Evolutionary conservation across 2,329 filamentous ascomycete species (phyloP), one percentile per base, ranked within the genome.

Genomic region (Monosporascus sp.): DNA sequence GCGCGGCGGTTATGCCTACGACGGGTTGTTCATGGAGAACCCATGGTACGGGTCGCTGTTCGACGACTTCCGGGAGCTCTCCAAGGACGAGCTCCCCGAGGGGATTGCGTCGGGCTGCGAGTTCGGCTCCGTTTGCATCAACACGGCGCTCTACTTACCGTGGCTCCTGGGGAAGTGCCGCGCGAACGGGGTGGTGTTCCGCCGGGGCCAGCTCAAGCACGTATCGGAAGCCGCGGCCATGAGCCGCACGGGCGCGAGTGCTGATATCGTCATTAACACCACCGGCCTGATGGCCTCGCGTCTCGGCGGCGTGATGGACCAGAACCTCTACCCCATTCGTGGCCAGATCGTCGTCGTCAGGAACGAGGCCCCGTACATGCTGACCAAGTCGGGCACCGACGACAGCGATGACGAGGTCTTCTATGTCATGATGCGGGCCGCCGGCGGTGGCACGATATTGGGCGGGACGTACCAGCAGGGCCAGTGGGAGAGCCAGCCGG

Each of bases 81-180:
- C 78, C 5, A 68, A 77, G 36, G 69, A 73, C 9, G 77, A 87
- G 60, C 73, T 96, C 1, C 81, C 83, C 0, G 62, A 73, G 0
- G 88, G 81, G 18, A 81, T 86, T 50, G 85, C 90, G 55, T 87
- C 86, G 11, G 91, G 84, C 24, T 88, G 83, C 49, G 76, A 80
- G 51, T 96, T 94, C 69, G 90, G 83, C 7, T 93, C 89, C 1
- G 85, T 96, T 41, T 97, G 92, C 72, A 93, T 97, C 68, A 97
- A 97, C 72, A 89, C 89, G 0, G 83, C 88, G 42, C 72, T 97
- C 53, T 97, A 97, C 71, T 82, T 97, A 2, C 84, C 89, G 4
- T 97, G 89, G 83, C 84, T 97, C 0, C 75, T 89, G 0, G 88
- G 89, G 0, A 86, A 94, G 72, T 95, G 90, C 68, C 77, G 88